phyloP scores from a whole-genome alignment of 73 alveolate genomes.

The Symbiodinium natans region DNA sequence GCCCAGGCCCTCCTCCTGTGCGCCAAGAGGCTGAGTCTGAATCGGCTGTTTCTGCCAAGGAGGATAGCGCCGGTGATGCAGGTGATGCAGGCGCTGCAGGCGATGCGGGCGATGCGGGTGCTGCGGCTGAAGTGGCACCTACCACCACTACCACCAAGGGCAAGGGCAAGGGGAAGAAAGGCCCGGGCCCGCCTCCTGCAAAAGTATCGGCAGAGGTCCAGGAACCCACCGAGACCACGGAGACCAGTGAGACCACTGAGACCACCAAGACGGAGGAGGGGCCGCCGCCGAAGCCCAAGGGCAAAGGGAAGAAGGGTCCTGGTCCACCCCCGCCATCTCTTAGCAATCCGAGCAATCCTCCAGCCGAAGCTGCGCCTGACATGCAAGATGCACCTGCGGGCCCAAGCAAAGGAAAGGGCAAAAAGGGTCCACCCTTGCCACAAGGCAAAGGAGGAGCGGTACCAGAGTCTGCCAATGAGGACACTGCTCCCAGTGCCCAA shows the following conservation, averaged over 20 bases:
- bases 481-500: neutral
- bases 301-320: slow-evolving; percentile 78
- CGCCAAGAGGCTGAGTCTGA: neutral
- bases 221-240: neutral
- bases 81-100: neutral
- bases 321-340: slow-evolving; percentile 24
- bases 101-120: neutral
- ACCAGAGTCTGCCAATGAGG: neutral
- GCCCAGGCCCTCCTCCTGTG: slow-evolving; percentile 10
- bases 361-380: neutral
- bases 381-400: neutral
- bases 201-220: neutral
- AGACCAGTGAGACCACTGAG: neutral
- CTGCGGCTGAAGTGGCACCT: neutral
- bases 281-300: slow-evolving; percentile 5
- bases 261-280: neutral
- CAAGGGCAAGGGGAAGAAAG: slow-evolving; percentile 17
- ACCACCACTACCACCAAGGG: neutral
- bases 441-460: slow-evolving; percentile 16
- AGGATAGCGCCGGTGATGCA: too few relatives aligned
- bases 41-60: too few relatives aligned
- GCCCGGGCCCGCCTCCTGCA: slow-evolving; percentile 1
- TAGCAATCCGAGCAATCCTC: neutral
- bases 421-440: slow-evolving; percentile 54
- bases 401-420: slow-evolving; percentile 29